Evolutionary conservation across 1,284 basidiomycete species (phyloP).

Genomic region (Tilletia caries): DNA sequence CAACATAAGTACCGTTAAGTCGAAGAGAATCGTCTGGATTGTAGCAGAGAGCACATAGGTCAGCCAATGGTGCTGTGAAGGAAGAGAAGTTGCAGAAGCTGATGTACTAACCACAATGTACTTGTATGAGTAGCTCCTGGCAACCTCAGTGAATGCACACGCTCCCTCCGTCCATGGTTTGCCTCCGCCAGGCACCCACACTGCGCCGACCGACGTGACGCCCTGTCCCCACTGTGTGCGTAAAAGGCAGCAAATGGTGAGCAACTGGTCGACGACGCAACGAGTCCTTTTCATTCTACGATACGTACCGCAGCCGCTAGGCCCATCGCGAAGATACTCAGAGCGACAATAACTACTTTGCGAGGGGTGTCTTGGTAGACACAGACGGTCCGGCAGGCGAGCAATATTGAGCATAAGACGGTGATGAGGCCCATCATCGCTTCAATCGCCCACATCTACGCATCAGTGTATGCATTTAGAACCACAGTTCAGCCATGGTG

Average conservation of each 20-base stretch:
- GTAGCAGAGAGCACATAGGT: no score
- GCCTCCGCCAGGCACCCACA: conserved; percentile 24
- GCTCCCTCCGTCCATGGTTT: conserved; percentile 29
- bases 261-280: background rate
- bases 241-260: background rate
- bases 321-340: conserved; percentile 27
- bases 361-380: conserved; percentile 25
- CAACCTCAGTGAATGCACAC: conserved; percentile 23
- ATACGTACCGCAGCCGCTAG: conserved; percentile 22
- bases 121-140: conserved; percentile 26
- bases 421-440: conserved; percentile 32
- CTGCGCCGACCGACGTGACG: conserved; percentile 24
- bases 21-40: conserved; percentile 28
- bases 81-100: background rate
- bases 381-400: conserved; percentile 32
- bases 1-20: conserved; percentile 30
- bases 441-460: conserved; percentile 26
- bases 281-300: background rate
- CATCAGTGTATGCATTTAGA: no score
- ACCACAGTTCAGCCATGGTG: no score
- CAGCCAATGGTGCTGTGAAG: no score
- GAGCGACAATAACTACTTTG: conserved; percentile 18
- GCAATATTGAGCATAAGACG: conserved; percentile 23
- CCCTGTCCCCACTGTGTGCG: conserved; percentile 31
- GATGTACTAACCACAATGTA: conserved; percentile 20